phyloP scores from a whole-genome alignment of 495 filamentous ascomycete genomes.

The Pseudoneurospora amorphoporcata region DNA sequence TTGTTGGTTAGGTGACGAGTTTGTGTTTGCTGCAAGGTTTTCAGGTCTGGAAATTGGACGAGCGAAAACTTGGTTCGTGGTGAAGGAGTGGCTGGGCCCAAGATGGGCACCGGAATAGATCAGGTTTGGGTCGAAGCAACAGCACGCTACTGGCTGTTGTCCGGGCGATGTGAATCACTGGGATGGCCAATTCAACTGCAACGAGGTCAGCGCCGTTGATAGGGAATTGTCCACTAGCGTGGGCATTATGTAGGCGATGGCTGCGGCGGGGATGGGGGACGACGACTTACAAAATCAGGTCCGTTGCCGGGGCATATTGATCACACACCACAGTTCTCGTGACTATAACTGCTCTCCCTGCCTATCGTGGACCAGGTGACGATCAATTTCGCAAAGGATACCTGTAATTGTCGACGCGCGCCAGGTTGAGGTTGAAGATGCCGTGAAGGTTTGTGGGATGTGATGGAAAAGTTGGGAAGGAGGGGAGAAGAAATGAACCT shows the following conservation, averaged over 20 bases:
- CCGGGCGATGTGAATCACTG: background rate
- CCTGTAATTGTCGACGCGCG: background rate
- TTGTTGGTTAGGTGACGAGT: background rate
- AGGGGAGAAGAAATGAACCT: background rate
- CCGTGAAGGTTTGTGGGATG: background rate
- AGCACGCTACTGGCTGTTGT: background rate
- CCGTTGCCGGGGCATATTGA: background rate
- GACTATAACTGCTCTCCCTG: background rate
- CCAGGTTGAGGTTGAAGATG: background rate
- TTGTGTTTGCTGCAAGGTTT: background rate
- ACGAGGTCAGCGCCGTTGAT: background rate
- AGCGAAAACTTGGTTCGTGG: background rate
- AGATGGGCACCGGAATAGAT: background rate
- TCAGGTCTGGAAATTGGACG: background rate
- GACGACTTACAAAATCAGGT: background rate
- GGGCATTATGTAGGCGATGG: background rate
- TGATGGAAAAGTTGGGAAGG: background rate
- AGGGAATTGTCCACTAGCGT: background rate
- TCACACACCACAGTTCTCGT: background rate
- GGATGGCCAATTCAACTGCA: background rate
- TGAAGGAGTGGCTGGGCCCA: background rate
- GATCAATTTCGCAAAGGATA: background rate
- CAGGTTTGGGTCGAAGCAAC: background rate
- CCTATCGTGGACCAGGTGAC: background rate
- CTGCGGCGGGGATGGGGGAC: background rate